Evolutionary conservation across 2,329 filamentous ascomycete species (phyloP).

Genomic region (Aspergillus luchuensis): DNA sequence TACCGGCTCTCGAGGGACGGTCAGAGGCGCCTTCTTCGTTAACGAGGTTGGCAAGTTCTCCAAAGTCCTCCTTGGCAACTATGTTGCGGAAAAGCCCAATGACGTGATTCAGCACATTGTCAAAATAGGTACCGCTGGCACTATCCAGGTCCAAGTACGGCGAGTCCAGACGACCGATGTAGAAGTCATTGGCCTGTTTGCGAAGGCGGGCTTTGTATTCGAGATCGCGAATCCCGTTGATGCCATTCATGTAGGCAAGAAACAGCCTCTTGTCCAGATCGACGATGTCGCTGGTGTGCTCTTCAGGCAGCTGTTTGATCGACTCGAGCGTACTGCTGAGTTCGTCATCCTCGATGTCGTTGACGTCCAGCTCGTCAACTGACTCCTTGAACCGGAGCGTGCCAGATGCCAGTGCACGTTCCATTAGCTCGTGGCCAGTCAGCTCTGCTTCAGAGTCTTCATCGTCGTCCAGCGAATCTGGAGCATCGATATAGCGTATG

Average conservation of each 20-base stretch:
- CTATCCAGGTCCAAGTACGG: conserved; percentile 38
- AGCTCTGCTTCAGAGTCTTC: conserved; percentile 29
- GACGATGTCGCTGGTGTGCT: conserved; percentile 40
- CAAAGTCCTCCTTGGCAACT: conserved; percentile 40
- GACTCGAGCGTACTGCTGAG: conserved; percentile 21
- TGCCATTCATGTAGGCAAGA: conserved; percentile 46
- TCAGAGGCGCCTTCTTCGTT: conserved; percentile 23
- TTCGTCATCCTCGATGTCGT: conserved; percentile 16
- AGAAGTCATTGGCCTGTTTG: conserved; percentile 37
- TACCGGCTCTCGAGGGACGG: conserved; percentile 13
- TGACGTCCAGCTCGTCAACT: conserved; percentile 20
- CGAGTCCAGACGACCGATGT: conserved; percentile 31
- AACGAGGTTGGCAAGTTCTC: conserved; percentile 34
- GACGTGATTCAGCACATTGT: conserved; percentile 40
- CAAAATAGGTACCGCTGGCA: conserved; percentile 37
- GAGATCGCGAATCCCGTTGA: conserved; percentile 39
- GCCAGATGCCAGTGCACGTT: conserved; percentile 32
- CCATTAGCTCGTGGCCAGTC: conserved; percentile 47
- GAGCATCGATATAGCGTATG: conserved; percentile 38
- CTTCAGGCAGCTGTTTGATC: conserved; percentile 33
- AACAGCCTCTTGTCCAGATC: conserved; percentile 44
- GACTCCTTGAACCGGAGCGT: conserved; percentile 23
- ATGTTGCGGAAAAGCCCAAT: conserved; percentile 45
- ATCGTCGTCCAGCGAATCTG: conserved; percentile 28
- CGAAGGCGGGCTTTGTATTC: conserved; percentile 39